phyloP scores from a whole-genome alignment of 2,329 filamentous ascomycete genomes.

The Claviceps capensis region DNA sequence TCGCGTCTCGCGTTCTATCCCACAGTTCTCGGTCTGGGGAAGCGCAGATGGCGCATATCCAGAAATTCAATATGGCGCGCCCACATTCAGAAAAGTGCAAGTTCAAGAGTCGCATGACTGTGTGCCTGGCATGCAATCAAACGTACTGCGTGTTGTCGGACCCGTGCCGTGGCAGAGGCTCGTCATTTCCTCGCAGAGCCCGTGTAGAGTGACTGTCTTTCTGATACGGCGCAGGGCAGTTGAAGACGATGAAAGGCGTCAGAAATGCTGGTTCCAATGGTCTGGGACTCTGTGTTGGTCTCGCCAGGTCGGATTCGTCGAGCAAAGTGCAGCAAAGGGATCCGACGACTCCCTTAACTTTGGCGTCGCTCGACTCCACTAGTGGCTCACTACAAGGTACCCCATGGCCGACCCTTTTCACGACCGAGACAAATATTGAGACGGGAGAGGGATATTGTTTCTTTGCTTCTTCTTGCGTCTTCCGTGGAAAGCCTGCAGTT shows the following conservation, averaged over 20 bases:
- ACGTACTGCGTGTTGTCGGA: background rate
- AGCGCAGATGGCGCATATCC: background rate
- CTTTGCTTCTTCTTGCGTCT: too few relatives aligned
- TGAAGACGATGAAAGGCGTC: background rate
- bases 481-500: too few relatives aligned
- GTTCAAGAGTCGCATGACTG: background rate
- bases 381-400: background rate
- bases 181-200: background rate
- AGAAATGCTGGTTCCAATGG: constrained; percentile 1
- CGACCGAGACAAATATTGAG: constrained; percentile 2
- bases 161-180: background rate
- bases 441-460: background rate
- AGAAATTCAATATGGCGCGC: background rate
- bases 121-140: background rate
- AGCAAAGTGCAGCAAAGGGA: background rate
- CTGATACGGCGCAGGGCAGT: background rate
- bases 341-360: background rate
- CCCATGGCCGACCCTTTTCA: background rate
- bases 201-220: background rate
- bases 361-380: background rate
- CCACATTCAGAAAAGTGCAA: background rate
- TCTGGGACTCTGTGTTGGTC: background rate
- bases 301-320: background rate
- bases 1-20: background rate
- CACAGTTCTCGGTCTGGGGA: background rate